Conservation (phyloP, 2,329 filamentous ascomycete species). For the Hypoxylon sp. region DNA sequence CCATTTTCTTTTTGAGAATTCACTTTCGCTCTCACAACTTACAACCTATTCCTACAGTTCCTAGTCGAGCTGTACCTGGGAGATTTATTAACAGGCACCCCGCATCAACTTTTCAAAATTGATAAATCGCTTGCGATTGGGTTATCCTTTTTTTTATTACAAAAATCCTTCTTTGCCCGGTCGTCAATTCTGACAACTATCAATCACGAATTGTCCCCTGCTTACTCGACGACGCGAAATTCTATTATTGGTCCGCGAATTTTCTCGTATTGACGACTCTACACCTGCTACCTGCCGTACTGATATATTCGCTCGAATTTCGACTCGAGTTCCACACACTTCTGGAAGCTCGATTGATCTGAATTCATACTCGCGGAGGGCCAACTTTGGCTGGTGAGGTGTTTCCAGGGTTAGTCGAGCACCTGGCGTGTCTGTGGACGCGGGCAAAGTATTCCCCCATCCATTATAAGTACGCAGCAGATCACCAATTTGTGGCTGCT, state of each 20-base stretch:
- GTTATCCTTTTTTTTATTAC: slow-evolving; percentile 28
- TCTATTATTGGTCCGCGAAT: slow-evolving; percentile 20
- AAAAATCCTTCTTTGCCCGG: slow-evolving; percentile 32
- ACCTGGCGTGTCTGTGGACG: slow-evolving; percentile 50
- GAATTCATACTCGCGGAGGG: slow-evolving; percentile 36
- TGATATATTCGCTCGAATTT: slow-evolving; percentile 18
- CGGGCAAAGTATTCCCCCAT: slow-evolving; percentile 47
- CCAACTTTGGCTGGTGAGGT: slow-evolving; percentile 46
- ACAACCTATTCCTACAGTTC: slow-evolving; percentile 27
- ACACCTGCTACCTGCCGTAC: not conserved
- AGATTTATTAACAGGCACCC: slow-evolving; percentile 47
- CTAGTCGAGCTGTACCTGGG: slow-evolving; percentile 40
- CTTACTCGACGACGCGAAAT: slow-evolving; percentile 35
- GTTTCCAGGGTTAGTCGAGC: slow-evolving; percentile 48
- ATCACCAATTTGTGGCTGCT: slow-evolving; percentile 40
- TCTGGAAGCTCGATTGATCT: slow-evolving; percentile 30
- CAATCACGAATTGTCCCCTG: slow-evolving; percentile 29
- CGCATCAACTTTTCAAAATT: slow-evolving; percentile 49
- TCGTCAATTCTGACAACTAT: slow-evolving; percentile 28
- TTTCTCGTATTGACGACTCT: slow-evolving; percentile 22
- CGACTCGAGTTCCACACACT: slow-evolving; percentile 25
- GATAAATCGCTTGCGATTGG: slow-evolving; percentile 47
- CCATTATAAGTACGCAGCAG: slow-evolving; percentile 47
- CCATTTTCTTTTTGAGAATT: slow-evolving; percentile 14
- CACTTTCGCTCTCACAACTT: slow-evolving; percentile 9